Evolutionary conservation across 768 basidiomycete species (phyloP), one percentile per base, ranked within the genome.

Genomic region (Leccinum variicolor): DNA sequence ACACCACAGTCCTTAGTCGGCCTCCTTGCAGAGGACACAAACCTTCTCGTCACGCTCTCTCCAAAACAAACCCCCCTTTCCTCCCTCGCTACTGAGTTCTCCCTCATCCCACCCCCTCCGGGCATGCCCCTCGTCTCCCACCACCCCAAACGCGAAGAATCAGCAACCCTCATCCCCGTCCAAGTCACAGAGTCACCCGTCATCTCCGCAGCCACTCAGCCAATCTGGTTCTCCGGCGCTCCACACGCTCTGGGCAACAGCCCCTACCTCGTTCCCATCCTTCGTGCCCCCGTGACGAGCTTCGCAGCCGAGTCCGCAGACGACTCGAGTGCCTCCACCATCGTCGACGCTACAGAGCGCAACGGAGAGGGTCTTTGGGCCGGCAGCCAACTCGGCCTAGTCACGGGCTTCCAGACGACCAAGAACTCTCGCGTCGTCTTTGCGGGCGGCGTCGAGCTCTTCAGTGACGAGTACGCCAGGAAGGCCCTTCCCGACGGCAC

Each of bases 31-130:
- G 80, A 81, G 59, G 79, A 84, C 59, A 86, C 90, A 55, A 97
- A 98, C 77, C 77, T 98, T 55, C 82, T 99, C 62, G 75, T 97
- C 63, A 84, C 88, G 3, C 82, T 96, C 58, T 89, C 91, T 2
- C 77, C 88, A 64, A 87, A 83, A 75, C 82, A 89, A 74, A 86
- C 86, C 3, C 77, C 90, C 43, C 76, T 95, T 10, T 79, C 84
- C 13, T 83, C 89, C 13, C 82, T 96, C 54, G 92, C 94, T 0
- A 73, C 92, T 50, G 97, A 99, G 76, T 98, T 98, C 78, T 90
- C 90, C 36, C 80, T 98, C 55, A 83, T 93, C 53, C 87, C 92
- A 25, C 90, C 91, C 17, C 92, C 93, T 6, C 89, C 93, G 2
- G 87, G 87, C 2, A 88, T 87, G 0, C 87, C 88, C 2, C 81